Evolutionary conservation across 202 grass and related monocot genomes (phyloP), one percentile per base, ranked within the genome.

Genomic region (Miscanthus sacchariflorus): DNA sequence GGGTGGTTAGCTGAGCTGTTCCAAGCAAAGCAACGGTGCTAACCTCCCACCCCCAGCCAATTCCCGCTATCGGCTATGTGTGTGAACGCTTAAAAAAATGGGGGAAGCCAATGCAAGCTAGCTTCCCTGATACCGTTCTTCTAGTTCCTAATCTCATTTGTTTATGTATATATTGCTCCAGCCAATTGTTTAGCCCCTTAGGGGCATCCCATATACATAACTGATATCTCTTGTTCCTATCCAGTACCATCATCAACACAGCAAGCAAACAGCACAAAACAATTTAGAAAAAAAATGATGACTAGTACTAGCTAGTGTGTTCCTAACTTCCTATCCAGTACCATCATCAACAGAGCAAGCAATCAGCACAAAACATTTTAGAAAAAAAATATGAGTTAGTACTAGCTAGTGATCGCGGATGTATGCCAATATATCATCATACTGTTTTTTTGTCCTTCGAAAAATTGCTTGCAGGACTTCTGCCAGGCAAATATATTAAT

Each of bases 1-100:
- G 50, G 59, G 49, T 5, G 79, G 90, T 92, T 92, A 72, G 87
- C 84, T 89, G 87, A 89, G 80, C 80, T 87, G 90, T 92, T 83
- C 84, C 80, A 80, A 63, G 80, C 84, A 92, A 64, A 4, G 59
- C n/a, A 64, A 87, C 69, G 85, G 90, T 75, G 61, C 87, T 89
- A 89, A 86, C 83, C 79, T 75, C 83, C 68, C 86, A 14, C 15
- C 46, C 15, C 67, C 77, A 8, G 21, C 56, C 65, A 82, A 78
- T 35, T 12, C n/a, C 10, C 71, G 24, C 68, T 61, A 50, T 30
- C 28, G 28, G 77, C 52, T 21, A 58, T 30, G 18, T 23, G 58
- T 73, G 82, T 82, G 67, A 66, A 88, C 83, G 71, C 70, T 68
- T 86, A 63, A 44, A 81, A 81, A 81, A 63, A 63, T 5, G 0